phyloP scores from a whole-genome alignment of 208 protist species.

The Leishmania aethiopica region DNA sequence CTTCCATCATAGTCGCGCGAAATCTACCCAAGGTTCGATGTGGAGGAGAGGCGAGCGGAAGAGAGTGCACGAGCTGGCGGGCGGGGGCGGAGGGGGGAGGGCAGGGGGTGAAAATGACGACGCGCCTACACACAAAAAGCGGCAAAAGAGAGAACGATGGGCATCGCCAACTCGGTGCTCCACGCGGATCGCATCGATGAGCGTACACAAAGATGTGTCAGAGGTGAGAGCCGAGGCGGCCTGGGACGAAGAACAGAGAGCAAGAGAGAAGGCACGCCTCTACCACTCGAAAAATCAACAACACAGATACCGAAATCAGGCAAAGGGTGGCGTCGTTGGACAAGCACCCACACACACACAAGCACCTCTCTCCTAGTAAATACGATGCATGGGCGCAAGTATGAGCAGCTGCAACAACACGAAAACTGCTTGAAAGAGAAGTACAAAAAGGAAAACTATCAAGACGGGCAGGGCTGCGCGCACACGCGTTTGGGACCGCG shows the following conservation, averaged over 20 bases:
- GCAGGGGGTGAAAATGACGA: too few species aligned
- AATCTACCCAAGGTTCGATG: background rate
- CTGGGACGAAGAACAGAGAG: background rate
- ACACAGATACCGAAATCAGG: background rate
- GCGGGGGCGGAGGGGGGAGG: background rate
- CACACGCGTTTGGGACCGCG: background rate
- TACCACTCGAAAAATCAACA: background rate
- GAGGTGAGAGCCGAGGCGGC: background rate
- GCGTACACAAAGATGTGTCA: background rate
- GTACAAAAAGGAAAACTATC: background rate
- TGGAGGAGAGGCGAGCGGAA: background rate
- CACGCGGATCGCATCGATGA: background rate
- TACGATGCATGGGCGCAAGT: background rate
- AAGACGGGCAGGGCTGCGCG: background rate
- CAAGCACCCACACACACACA: background rate
- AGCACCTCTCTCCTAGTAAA: background rate
- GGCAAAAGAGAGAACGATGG: background rate
- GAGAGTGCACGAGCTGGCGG: background rate
- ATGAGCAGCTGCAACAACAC: background rate
- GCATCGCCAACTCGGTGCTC: background rate
- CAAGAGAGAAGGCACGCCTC: background rate
- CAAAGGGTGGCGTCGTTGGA: background rate
- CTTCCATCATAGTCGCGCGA: background rate
- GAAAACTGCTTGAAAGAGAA: background rate
- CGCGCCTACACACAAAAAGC: background rate